Evolutionary conservation across 2,329 filamentous ascomycete genomes (phyloP).

Genomic region (Cladosporium sp.): DNA sequence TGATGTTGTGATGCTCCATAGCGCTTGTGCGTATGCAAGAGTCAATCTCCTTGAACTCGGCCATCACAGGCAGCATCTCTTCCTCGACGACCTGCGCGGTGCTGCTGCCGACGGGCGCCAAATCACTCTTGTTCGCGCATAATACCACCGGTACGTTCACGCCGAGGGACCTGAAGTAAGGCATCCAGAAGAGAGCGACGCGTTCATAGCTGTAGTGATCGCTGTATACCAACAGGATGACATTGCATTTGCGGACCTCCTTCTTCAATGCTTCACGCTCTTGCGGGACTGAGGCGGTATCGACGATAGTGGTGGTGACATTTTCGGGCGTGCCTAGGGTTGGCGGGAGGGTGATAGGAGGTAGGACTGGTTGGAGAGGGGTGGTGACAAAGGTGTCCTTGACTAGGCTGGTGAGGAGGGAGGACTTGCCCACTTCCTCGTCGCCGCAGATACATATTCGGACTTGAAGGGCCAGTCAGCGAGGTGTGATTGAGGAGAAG

Average conservation of each 20-base stretch:
- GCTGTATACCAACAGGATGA: constrained; percentile 93
- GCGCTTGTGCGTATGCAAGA: constrained; percentile 95
- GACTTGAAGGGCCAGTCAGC: constrained; percentile 45
- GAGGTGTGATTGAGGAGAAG: not conserved
- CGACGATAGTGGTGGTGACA: constrained; percentile 94
- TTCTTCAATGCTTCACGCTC: constrained; percentile 85
- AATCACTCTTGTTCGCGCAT: constrained; percentile 95
- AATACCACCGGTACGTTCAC: constrained; percentile 97
- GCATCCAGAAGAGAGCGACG: constrained; percentile 96
- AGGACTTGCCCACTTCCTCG: constrained; percentile 90
- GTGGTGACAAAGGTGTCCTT: constrained; percentile 95
- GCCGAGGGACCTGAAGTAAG: constrained; percentile 94
- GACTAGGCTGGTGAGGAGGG: constrained; percentile 67
- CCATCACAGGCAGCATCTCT: constrained; percentile 97
- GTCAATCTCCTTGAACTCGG: constrained; percentile 97
- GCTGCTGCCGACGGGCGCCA: constrained; percentile 59
- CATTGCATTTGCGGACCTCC: constrained; percentile 94
- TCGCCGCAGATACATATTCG: constrained; percentile 96
- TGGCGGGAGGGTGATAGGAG: constrained; percentile 90
- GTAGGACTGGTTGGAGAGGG: constrained; percentile 91
- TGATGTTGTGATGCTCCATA: constrained; percentile 86
- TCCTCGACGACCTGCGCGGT: constrained; percentile 86
- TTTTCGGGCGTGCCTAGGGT: constrained; percentile 91
- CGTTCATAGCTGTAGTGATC: constrained; percentile 99
- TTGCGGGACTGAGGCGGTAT: constrained; percentile 91